Evolutionary conservation across 441 rosid genomes (phyloP).

Genomic region (Pelargonium myrrhifolium): DNA sequence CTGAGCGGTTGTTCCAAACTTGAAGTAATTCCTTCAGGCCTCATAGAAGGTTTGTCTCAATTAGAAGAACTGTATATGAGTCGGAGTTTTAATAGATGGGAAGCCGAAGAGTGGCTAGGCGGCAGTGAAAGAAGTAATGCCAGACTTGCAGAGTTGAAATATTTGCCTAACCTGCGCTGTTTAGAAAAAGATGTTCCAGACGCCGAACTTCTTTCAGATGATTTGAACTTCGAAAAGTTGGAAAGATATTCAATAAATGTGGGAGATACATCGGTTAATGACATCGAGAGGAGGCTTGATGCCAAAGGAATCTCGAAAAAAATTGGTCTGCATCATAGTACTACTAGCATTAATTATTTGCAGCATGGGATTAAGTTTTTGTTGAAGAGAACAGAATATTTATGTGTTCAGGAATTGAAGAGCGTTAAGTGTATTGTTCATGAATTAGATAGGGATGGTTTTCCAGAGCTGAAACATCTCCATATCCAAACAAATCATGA

Average conservation of each 20-base stretch:
- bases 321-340: background rate
- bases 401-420: conserved; percentile 15
- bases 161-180: too few relatives aligned
- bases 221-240: too few relatives aligned
- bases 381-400: conserved; percentile 17
- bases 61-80: conserved; percentile 24
- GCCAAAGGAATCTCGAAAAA: background rate
- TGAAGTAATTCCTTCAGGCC: conserved; percentile 10
- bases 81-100: conserved; percentile 16
- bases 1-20: conserved; percentile 12
- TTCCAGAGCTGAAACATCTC: background rate
- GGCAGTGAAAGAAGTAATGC: background rate
- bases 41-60: conserved; percentile 15
- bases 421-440: conserved; percentile 13
- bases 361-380: conserved; percentile 8
- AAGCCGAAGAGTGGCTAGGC: conserved; percentile 11
- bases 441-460: too few relatives aligned
- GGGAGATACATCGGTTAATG: too few relatives aligned
- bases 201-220: too few relatives aligned
- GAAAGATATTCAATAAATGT: too few relatives aligned
- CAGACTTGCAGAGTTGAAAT: too few relatives aligned
- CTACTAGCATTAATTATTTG: background rate
- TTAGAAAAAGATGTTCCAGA: too few relatives aligned
- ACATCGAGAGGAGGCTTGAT: too few relatives aligned
- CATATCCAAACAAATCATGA: background rate